phyloP scores from a whole-genome alignment of 768 basidiomycete species.

The Russula sp. region DNA sequence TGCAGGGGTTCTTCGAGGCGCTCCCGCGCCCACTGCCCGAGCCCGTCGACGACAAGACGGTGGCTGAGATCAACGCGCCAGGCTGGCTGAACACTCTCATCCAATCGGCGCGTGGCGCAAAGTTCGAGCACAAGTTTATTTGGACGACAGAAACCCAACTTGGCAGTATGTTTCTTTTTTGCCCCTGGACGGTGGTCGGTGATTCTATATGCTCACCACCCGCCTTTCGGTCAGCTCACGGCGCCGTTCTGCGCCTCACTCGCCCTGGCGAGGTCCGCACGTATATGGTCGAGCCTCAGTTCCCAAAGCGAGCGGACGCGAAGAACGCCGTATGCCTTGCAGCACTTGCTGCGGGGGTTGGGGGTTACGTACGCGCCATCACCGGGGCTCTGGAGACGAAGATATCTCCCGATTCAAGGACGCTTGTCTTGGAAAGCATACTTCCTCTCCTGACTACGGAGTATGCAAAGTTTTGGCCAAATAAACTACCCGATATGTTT shows the following conservation, averaged over 20 bases:
- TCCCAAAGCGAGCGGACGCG: conserved; percentile 56
- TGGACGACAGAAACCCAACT: conserved; percentile 37
- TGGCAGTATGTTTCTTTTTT: conserved; percentile 35
- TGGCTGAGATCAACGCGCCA: conserved; percentile 46
- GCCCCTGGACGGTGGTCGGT: no score
- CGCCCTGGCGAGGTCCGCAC: conserved; percentile 45
- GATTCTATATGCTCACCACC: background rate
- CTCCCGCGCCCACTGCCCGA: conserved; percentile 61
- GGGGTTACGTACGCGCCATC: conserved; percentile 45
- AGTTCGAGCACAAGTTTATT: conserved; percentile 36
- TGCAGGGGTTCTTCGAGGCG: conserved; percentile 56
- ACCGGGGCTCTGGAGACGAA: conserved; percentile 37
- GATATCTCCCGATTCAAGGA: conserved; percentile 39
- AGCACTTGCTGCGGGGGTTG: conserved; percentile 57
- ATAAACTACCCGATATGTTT: conserved; percentile 33
- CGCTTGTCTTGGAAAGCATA: conserved; percentile 38
- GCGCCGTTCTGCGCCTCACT: conserved; percentile 53
- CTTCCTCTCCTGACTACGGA: conserved; percentile 41
- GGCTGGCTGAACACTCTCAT: conserved; percentile 45
- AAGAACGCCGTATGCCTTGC: conserved; percentile 59
- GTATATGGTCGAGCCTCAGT: conserved; percentile 57
- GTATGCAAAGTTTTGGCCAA: conserved; percentile 36
- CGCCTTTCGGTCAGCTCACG: conserved; percentile 39
- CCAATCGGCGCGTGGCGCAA: conserved; percentile 46
- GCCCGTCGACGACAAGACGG: conserved; percentile 38